These are phyloP conservation scores for Rhodotorula taiwanensis DNA, from an alignment of 768 basidiomycete species.

Conservation along the genomic window DNA sequence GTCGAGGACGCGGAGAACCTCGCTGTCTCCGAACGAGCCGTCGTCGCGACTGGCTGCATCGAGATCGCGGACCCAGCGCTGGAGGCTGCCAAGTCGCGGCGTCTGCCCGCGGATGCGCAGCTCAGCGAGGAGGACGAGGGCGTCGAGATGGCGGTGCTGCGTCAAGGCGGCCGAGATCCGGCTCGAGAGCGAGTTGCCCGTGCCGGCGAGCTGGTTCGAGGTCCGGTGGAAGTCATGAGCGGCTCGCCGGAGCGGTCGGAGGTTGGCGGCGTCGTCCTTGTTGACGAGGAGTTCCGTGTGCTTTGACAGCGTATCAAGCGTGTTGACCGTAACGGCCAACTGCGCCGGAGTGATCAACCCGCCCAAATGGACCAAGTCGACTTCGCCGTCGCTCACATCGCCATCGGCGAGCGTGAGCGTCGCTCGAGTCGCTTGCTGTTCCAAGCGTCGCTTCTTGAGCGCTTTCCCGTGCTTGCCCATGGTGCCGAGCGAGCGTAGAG, in stretches of 20 bases:
- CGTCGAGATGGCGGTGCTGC: slow-evolving; percentile 50
- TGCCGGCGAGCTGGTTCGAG: slow-evolving; percentile 3
- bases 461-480: slow-evolving; percentile 30
- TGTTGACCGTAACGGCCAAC: slow-evolving; percentile 15
- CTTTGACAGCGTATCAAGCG: slow-evolving; percentile 14
- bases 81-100: slow-evolving; percentile 54
- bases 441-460: slow-evolving; percentile 1
- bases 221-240: slow-evolving; percentile 30
- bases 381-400: neutral
- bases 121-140: slow-evolving; percentile 55
- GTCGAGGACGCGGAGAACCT: slow-evolving; percentile 51
- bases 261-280: slow-evolving; percentile 1
- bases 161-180: slow-evolving; percentile 46
- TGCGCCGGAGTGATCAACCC: slow-evolving; percentile 18
- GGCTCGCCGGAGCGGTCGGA: slow-evolving; percentile 23
- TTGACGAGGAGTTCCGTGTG: slow-evolving; percentile 7
- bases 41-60: slow-evolving; percentile 52
- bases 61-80: slow-evolving; percentile 57
- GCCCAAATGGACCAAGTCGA: slow-evolving; percentile 1
- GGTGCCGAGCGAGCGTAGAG: neutral
- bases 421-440: neutral
- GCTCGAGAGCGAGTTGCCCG: slow-evolving; percentile 25
- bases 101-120: slow-evolving; percentile 51
- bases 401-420: neutral
- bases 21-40: slow-evolving; percentile 49